Percentiles rank a stretch among this genome's conserved stretches.
Conservation (phyloP, 148 eudicot genomes). For the Vaccinium darrowii region DNA sequence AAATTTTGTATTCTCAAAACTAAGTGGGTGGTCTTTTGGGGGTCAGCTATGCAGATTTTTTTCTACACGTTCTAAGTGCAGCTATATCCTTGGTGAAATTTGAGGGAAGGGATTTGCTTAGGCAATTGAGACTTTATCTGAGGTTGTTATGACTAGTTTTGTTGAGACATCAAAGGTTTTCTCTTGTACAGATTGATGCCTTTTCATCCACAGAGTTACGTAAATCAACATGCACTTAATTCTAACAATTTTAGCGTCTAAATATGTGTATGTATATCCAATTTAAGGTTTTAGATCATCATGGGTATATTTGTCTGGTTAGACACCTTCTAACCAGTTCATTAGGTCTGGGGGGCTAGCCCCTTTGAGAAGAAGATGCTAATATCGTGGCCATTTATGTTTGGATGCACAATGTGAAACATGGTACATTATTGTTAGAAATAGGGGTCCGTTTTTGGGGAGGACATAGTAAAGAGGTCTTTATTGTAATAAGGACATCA, state of each 20-base stretch:
- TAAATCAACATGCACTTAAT: neutral
- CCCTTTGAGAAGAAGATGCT: too few species aligned
- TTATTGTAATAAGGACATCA: too few species aligned
- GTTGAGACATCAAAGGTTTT: neutral
- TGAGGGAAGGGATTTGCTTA: neutral
- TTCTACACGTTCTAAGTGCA: neutral
- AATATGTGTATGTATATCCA: neutral
- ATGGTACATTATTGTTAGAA: neutral
- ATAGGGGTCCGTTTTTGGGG: too few species aligned
- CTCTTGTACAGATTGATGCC: neutral
- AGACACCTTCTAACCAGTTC: neutral
- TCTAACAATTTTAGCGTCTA: neutral
- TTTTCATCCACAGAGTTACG: neutral
- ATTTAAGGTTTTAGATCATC: neutral
- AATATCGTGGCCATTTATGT: neutral
- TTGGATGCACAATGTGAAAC: neutral
- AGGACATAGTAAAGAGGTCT: too few species aligned
- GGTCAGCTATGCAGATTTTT: neutral
- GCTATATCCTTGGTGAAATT: too few species aligned
- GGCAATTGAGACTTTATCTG: neutral
- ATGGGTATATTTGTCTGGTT: neutral
- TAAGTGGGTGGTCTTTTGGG: neutral
- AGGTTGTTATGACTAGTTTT: neutral
- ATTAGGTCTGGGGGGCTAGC: neutral
- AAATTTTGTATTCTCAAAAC: neutral